Percentiles rank a stretch among this genome's conserved stretches.
Evolutionary conservation across 805 yeast genomes (phyloP).

Genomic region (Sugiyamaella marilandica): DNA sequence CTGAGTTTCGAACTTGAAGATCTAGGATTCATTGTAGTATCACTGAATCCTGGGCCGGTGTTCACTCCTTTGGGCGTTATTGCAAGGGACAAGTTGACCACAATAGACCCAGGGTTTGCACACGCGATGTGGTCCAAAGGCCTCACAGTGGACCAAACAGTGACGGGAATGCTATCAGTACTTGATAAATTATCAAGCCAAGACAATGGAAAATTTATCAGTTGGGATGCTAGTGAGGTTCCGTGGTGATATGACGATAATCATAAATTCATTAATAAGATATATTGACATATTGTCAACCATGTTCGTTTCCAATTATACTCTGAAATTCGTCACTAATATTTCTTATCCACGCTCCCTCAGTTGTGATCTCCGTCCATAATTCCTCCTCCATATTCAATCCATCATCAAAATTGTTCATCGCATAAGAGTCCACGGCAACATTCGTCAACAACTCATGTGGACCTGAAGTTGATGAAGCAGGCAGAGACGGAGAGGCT

Average conservation of each 20-base stretch:
- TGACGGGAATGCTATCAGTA: slow-evolving; percentile 16
- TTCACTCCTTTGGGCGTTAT: slow-evolving; percentile 33
- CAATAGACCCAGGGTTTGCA: slow-evolving; percentile 1
- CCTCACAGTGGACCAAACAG: slow-evolving; percentile 27
- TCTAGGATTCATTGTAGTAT: slow-evolving; percentile 30
- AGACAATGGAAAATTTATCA: slow-evolving; percentile 25
- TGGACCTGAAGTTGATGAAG: not conserved
- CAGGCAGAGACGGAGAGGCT: not conserved
- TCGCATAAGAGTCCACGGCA: not conserved
- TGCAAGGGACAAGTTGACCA: slow-evolving; percentile 6
- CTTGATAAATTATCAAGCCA: slow-evolving; percentile 23
- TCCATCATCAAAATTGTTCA: not conserved
- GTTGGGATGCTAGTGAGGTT: slow-evolving; percentile 12
- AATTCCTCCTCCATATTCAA: slow-evolving; percentile 15
- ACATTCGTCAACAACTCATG: not conserved
- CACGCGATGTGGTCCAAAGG: slow-evolving; percentile 12
- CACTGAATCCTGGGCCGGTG: slow-evolving; percentile 42
- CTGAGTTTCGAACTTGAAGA: slow-evolving; percentile 28
- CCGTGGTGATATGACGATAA: slow-evolving; percentile 6
- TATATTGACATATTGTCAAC: not conserved
- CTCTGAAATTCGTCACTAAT: slow-evolving; percentile 17
- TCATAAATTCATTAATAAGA: not conserved
- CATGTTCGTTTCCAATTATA: not conserved
- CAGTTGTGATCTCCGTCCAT: slow-evolving; percentile 19
- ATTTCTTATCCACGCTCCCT: slow-evolving; percentile 20